Percentiles rank a stretch among this genome's conserved stretches.
Evolutionary conservation across 768 basidiomycete genomes (phyloP).

Genomic region (Trametes gibbosa): DNA sequence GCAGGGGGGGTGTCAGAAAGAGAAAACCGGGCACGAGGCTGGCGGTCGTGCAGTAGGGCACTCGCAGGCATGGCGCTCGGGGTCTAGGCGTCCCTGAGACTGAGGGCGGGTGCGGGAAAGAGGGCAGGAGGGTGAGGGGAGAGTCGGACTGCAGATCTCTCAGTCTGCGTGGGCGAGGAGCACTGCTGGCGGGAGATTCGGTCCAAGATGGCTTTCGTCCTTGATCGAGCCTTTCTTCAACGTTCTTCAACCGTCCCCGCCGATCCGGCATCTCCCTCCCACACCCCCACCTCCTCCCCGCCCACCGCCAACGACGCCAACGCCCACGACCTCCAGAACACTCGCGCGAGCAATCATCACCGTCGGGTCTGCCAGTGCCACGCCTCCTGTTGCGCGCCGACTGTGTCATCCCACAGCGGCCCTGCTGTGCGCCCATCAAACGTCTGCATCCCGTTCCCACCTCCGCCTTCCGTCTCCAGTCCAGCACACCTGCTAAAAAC

Average conservation of each 20-base stretch:
- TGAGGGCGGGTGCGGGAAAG: constrained; percentile 2
- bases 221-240: neutral
- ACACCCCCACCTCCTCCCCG: constrained; percentile 5
- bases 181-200: neutral
- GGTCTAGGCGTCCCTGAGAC: neutral
- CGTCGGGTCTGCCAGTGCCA: neutral
- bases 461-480: neutral
- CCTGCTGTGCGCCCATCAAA: neutral
- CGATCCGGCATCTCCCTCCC: constrained; percentile 16
- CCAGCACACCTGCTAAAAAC: neutral
- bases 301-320: neutral
- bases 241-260: neutral
- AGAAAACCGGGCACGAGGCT: neutral
- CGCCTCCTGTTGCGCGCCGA: neutral
- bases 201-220: neutral
- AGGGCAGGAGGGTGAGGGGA: no score
- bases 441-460: constrained; percentile 2
- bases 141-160: no score
- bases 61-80: neutral
- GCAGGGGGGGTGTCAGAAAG: neutral
- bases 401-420: neutral
- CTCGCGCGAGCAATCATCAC: neutral
- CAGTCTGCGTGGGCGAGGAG: neutral
- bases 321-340: neutral
- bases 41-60: neutral